phyloP scores from a whole-genome alignment of 495 filamentous ascomycete genomes.

The Tuber calosporum region DNA sequence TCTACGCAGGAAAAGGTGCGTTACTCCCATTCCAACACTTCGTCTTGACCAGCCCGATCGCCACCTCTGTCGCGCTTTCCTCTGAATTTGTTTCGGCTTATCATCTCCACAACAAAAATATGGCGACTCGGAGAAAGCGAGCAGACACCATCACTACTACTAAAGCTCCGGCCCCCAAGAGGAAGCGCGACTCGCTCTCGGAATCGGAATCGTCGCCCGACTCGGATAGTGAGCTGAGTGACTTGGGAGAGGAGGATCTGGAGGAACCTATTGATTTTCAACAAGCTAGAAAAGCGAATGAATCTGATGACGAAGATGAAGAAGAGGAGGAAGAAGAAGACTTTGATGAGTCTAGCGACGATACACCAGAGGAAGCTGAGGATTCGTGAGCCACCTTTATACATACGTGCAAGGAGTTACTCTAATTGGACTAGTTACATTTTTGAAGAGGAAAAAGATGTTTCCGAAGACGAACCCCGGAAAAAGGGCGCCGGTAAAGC shows the following conservation, averaged over 20 bases:
- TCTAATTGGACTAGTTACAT: conserved; percentile 30
- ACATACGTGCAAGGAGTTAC: conserved; percentile 6
- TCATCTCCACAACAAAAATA: not conserved
- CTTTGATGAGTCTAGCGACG: conserved; percentile 46
- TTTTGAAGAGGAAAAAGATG: conserved; percentile 46
- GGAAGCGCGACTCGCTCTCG: conserved; percentile 17
- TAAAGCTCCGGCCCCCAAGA: conserved; percentile 17
- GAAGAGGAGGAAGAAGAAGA: conserved; percentile 49
- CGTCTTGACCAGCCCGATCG: not conserved
- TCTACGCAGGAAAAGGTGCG: not conserved
- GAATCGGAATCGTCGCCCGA: conserved; percentile 20
- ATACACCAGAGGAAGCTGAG: conserved; percentile 33
- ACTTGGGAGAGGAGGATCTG: conserved; percentile 52
- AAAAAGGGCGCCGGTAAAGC: conserved; percentile 17
- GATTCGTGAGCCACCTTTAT: conserved; percentile 27
- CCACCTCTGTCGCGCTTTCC: not conserved
- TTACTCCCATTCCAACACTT: not conserved
- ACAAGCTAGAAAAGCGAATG: conserved; percentile 17
- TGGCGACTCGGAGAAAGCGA: not conserved
- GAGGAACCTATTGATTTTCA: conserved; percentile 30
- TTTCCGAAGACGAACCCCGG: conserved; percentile 36
- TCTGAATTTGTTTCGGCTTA: not conserved
- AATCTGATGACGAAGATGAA: conserved; percentile 47
- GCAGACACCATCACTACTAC: conserved; percentile 13
- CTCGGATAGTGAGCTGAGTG: conserved; percentile 37